phyloP scores from a whole-genome alignment of 345 rosid species.

The Sonneratia alba region DNA sequence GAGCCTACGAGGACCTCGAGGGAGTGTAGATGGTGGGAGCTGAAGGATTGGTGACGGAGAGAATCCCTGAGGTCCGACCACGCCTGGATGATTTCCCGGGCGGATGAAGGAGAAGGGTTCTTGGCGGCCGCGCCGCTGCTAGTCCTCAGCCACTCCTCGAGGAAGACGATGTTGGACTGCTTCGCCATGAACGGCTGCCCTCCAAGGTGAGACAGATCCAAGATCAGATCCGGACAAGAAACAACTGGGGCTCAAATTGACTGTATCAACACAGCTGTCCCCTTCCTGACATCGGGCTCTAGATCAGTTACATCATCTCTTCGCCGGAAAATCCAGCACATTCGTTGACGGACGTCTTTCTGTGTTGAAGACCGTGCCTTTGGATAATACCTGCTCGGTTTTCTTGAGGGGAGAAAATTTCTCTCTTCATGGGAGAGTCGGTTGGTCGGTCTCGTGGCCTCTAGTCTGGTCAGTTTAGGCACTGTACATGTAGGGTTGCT shows the following conservation, averaged over 20 bases:
- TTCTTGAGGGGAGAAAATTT: too few species aligned
- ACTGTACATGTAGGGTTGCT: too few species aligned
- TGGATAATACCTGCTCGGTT: background rate
- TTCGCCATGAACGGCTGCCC: slow-evolving; percentile 41
- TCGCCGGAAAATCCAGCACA: background rate
- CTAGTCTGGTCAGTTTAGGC: too few species aligned
- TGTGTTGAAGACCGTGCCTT: background rate
- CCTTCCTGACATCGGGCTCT: background rate
- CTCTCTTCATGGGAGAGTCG: too few species aligned
- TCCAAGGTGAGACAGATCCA: background rate
- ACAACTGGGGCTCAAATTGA: background rate
- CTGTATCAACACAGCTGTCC: background rate
- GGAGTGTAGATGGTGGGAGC: slow-evolving; percentile 50
- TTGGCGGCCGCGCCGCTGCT: slow-evolving; percentile 25
- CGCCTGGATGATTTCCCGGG: slow-evolving; percentile 68
- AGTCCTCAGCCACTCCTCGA: slow-evolving; percentile 70
- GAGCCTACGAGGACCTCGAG: slow-evolving; percentile 52
- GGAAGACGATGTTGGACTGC: slow-evolving; percentile 41
- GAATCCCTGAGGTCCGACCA: slow-evolving; percentile 86
- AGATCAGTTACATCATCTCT: background rate
- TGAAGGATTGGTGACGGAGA: slow-evolving; percentile 38
- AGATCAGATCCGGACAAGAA: background rate
- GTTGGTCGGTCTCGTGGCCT: too few species aligned
- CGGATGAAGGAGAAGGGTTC: slow-evolving; percentile 35
- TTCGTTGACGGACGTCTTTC: background rate